Evolutionary conservation across 805 yeast genomes (phyloP).

Genomic region (Pichia eremophila): DNA sequence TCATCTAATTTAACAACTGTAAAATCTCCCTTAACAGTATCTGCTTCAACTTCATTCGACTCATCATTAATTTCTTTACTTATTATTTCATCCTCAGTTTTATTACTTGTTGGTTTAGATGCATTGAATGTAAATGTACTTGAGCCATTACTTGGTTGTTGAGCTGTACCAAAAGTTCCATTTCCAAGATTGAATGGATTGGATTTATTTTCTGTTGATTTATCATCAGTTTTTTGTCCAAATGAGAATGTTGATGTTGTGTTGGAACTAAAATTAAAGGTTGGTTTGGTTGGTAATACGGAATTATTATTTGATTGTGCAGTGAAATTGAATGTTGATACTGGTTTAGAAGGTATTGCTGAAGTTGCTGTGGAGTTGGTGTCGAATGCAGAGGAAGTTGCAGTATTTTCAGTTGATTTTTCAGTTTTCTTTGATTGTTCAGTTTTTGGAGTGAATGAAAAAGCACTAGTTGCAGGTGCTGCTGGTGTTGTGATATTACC

Average conservation of each 20-base stretch:
- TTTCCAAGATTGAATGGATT: constrained; percentile 1
- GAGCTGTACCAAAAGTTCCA: constrained; percentile 2
- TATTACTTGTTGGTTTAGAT: neutral
- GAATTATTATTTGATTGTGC: neutral
- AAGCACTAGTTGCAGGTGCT: neutral
- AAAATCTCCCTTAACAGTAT: constrained; percentile 41
- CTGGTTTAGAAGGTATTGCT: neutral
- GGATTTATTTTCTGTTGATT: neutral
- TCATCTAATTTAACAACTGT: constrained; percentile 37
- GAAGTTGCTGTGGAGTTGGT: too few relatives aligned
- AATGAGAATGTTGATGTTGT: neutral
- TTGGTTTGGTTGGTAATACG: neutral
- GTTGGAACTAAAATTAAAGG: neutral
- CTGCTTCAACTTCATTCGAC: constrained; percentile 32
- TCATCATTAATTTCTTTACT: constrained; percentile 12
- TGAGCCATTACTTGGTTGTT: neutral
- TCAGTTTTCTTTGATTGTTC: too few relatives aligned
- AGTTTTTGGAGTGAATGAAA: neutral
- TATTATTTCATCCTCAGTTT: too few relatives aligned
- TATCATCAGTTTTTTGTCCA: neutral
- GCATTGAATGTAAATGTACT: constrained; percentile 2
- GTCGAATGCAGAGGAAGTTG: too few relatives aligned
- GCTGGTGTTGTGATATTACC: too few relatives aligned
- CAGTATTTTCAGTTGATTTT: too few relatives aligned
- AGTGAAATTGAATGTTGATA: constrained; percentile 1